phyloP scores from a whole-genome alignment of 106 monocot species.

The Dioscorea alata region DNA sequence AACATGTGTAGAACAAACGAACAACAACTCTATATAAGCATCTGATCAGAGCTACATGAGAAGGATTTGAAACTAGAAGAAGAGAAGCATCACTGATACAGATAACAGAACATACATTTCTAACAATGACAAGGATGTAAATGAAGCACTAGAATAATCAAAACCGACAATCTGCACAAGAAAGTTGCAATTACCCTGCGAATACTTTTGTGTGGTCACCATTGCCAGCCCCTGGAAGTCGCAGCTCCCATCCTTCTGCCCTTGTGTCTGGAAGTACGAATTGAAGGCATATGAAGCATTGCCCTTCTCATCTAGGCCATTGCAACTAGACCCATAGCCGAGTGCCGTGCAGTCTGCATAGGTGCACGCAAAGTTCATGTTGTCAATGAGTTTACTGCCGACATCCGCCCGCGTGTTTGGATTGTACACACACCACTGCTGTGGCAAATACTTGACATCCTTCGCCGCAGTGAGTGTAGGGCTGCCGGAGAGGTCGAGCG shows the following conservation, averaged over 20 bases:
- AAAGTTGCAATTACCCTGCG: conserved; percentile 12
- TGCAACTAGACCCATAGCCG: conserved; percentile 24
- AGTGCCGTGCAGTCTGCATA: conserved; percentile 12
- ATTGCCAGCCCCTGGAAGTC: conserved; percentile 20
- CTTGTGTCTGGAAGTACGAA: conserved; percentile 25
- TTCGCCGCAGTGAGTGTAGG: neutral
- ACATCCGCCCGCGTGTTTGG: neutral
- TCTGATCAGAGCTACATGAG: too few relatives aligned
- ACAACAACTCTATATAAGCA: too few relatives aligned
- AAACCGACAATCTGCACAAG: conserved; percentile 4
- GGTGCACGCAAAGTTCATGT: conserved; percentile 18
- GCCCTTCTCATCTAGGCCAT: conserved; percentile 13
- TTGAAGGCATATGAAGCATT: conserved; percentile 37
- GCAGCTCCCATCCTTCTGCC: conserved; percentile 26
- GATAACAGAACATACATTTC: too few relatives aligned
- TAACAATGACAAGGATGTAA: too few relatives aligned
- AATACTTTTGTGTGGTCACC: conserved; percentile 17
- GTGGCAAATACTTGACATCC: neutral
- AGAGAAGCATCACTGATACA: too few relatives aligned
- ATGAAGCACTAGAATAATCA: too few relatives aligned
- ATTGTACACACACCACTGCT: conserved; percentile 7
- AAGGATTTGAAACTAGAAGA: too few relatives aligned
- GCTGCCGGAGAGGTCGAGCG: neutral
- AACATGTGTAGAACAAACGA: too few relatives aligned
- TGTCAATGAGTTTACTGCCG: conserved; percentile 3